Percentiles rank a stretch among this genome's conserved stretches.
Conservation (phyloP, 2,329 filamentous ascomycete genomes). For the Colletotrichum echinochloae region DNA sequence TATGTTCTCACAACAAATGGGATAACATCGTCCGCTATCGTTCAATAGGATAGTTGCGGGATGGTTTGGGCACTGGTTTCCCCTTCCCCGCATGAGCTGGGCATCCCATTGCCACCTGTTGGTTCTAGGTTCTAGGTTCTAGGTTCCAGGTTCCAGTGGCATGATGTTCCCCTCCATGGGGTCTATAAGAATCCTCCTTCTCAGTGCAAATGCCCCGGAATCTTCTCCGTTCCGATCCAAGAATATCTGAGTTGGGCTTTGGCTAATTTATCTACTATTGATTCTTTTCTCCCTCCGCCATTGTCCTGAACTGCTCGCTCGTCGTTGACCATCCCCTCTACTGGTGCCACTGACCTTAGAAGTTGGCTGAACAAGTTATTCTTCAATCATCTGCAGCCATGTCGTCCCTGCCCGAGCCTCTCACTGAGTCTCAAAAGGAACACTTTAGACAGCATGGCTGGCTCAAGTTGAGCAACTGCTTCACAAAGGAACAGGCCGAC, state of each 20-base stretch:
- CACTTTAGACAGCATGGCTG: conserved; percentile 56
- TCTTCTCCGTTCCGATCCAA: neutral
- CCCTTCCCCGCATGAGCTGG: conserved; percentile 24
- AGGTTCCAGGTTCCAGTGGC: neutral
- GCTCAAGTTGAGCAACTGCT: conserved; percentile 50
- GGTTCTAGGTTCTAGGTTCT: neutral
- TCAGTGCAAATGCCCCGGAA: neutral
- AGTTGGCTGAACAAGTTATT: neutral
- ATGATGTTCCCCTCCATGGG: neutral
- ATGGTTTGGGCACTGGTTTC: neutral
- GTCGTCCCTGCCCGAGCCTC: conserved; percentile 42
- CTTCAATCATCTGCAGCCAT: neutral
- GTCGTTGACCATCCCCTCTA: neutral
- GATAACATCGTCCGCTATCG: too few relatives aligned
- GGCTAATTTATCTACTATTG: neutral
- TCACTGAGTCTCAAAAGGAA: conserved; percentile 55
- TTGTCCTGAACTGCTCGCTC: neutral
- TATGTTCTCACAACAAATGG: neutral
- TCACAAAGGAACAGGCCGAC: conserved; percentile 54
- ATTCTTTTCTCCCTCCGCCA: neutral
- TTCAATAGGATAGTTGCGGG: neutral
- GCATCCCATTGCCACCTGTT: neutral
- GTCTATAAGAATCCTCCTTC: neutral
- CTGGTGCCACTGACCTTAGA: neutral
- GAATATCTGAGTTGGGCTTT: neutral